Evolutionary conservation across 2,329 filamentous ascomycete genomes (phyloP), one percentile per base, ranked within the genome.

Genomic region (Corinectria fuckeliana): DNA sequence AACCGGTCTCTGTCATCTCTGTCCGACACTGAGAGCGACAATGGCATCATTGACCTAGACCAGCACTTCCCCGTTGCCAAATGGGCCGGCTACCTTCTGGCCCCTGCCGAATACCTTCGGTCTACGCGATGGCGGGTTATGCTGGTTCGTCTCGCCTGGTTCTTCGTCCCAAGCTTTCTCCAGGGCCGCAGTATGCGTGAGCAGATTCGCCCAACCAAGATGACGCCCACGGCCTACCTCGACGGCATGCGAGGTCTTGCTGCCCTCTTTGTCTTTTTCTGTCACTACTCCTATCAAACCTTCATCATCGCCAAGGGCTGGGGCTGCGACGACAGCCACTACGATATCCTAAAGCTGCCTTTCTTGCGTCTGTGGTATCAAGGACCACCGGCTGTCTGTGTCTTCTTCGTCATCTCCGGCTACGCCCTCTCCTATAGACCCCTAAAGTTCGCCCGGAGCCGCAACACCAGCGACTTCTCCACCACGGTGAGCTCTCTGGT

Each of bases 391-490:
- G 84, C 84, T 65, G 85, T 88, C 36, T 83, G 81, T 71, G 74
- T 87, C 63, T 88, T 88, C 76, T 88, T 87, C 69, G 81, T 87
- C 67, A 83, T 88, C 42, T 86, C 84, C 0, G 85, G 85, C 18
- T 88, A 87, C 71, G 86, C 85, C 3, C 76, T 89, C 11, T 82
- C 81, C 26, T 80, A 87, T 55, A 79, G 79, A 44, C 81, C 82
- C 1, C 66, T 85, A n/a, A 81, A 79, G 61, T 75, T 83, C 48
- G 71, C 76, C 21, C 78, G 78, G 41, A 73, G 64, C 54, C 72
- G 74, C n/a, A 66, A 66, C 36, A 72, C 71, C 42, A 67, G 76
- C 30, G 78, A 77, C 13, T 78, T 84, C 51, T 74, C 78, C 1
- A 73, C 66, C 18, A 78, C 80, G 18, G 77, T 85, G 70, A 75